Conservation (phyloP, 129 eudicot species). For the Gnaphalium uliginosum region DNA sequence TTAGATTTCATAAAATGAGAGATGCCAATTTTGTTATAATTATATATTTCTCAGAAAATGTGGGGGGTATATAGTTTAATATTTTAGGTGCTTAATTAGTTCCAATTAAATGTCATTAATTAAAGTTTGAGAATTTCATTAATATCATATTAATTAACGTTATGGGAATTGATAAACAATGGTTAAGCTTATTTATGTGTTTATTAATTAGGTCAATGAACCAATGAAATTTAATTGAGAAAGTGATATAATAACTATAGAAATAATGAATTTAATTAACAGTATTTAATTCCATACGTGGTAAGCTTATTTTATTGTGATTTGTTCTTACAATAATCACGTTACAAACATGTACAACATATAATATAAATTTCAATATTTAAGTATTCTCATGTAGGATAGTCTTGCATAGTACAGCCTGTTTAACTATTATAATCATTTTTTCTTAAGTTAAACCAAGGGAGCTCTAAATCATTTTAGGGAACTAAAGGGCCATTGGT, state of each 20-base stretch:
- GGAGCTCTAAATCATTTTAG: neutral
- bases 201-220: too few species aligned
- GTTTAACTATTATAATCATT: too few species aligned
- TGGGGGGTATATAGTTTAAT: neutral
- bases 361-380: too few species aligned
- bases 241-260: too few species aligned
- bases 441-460: neutral
- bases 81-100: neutral
- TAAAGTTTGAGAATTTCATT: neutral
- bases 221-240: too few species aligned
- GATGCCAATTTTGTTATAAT: neutral
- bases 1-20: slow-evolving; percentile 23
- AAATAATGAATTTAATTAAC: neutral
- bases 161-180: neutral
- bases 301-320: neutral
- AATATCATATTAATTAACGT: neutral
- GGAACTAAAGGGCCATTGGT: too few species aligned
- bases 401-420: too few species aligned
- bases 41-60: slow-evolving; percentile 17
- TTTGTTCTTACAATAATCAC: neutral
- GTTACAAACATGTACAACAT: neutral
- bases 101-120: neutral
- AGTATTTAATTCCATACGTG: neutral
- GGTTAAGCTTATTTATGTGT: too few species aligned
- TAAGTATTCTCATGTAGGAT: too few species aligned